Conservation (phyloP, 2,329 filamentous ascomycete genomes). For the Sclerotinia borealis region DNA sequence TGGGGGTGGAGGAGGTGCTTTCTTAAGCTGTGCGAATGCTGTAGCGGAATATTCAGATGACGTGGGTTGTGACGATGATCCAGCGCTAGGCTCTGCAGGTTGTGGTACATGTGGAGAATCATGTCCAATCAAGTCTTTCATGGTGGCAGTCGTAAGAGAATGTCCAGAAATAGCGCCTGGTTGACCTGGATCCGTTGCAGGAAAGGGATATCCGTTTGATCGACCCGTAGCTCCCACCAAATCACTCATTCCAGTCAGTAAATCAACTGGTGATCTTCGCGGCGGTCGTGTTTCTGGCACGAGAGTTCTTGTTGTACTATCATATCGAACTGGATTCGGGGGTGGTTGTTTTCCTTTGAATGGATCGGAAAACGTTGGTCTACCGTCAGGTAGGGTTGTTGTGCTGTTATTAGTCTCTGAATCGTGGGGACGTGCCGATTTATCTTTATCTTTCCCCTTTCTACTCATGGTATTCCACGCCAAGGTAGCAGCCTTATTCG, state of each 20-base stretch:
- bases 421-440: slow-evolving; percentile 27
- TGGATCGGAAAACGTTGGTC: slow-evolving; percentile 21
- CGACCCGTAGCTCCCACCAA: slow-evolving; percentile 19
- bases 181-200: slow-evolving; percentile 27
- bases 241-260: slow-evolving; percentile 22
- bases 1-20: slow-evolving; percentile 30
- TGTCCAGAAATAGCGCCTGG: slow-evolving; percentile 26
- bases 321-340: slow-evolving; percentile 27
- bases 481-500: slow-evolving; percentile 58
- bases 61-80: slow-evolving; percentile 14
- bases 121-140: slow-evolving; percentile 26
- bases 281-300: slow-evolving; percentile 21
- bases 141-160: slow-evolving; percentile 22
- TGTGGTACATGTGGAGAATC: slow-evolving; percentile 18
- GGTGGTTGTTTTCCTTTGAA: slow-evolving; percentile 14
- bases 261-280: slow-evolving; percentile 23
- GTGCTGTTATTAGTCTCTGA: slow-evolving; percentile 24
- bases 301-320: slow-evolving; percentile 31
- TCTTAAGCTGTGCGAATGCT: slow-evolving; percentile 10
- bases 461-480: slow-evolving; percentile 44
- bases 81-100: slow-evolving; percentile 19
- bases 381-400: slow-evolving; percentile 22
- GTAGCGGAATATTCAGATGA: neutral
- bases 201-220: slow-evolving; percentile 31
- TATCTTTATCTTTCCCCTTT: slow-evolving; percentile 22